Evolutionary conservation across 2,329 filamentous ascomycete genomes (phyloP), one percentile per base, ranked within the genome.

Genomic region (Sclerotinia borealis): DNA sequence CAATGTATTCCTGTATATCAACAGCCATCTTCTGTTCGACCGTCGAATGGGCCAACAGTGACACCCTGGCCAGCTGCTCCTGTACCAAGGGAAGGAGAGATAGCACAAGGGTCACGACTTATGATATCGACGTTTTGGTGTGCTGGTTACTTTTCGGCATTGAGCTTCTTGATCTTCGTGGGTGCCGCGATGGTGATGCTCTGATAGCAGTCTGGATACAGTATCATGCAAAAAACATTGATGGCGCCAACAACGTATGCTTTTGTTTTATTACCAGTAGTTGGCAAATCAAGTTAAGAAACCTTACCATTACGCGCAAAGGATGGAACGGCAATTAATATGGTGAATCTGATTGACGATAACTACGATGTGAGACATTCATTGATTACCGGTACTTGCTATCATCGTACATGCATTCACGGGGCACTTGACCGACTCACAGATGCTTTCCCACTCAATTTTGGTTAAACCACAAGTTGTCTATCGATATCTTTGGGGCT

Each of bases 81-180:
- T 10, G 36, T 67, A 9, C 64, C 65, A 10, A 72, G 71, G 58
- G 61, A 68, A 25, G 71, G 72, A 55, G 71, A 73, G 39, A 66
- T 73, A 29, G 66, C 65, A 31, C 65, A 68, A 36, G 64, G 56
- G 36, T 58, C 50, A 22, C 66, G 50, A 31, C 47, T 51, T 22
- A 64, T 45, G 17, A 49, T 47, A 15, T 65, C 66, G 11, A 49
- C 66, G 9, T 54, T 66, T 25, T 58, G 65, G 54, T 52, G 7
- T 39, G 39, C 67, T 43, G 66, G 49, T 37, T 47, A 67, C 37
- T 70, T 69, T 43, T 61, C 47, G 39, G 50, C 63, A 25, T 65
- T 50, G 5, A 65, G 61, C 34, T 39, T 65, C 25, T 62, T 72
- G 15, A n/a, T 68, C 22, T 64, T 58, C 39, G 47, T 72, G 37